A percentile compares a stretch with the other conserved stretches of the same genome.
These are phyloP conservation scores for Rubroshorea leprosula DNA, from an alignment of 345 rosid genomes.

Conservation along the genomic window DNA sequence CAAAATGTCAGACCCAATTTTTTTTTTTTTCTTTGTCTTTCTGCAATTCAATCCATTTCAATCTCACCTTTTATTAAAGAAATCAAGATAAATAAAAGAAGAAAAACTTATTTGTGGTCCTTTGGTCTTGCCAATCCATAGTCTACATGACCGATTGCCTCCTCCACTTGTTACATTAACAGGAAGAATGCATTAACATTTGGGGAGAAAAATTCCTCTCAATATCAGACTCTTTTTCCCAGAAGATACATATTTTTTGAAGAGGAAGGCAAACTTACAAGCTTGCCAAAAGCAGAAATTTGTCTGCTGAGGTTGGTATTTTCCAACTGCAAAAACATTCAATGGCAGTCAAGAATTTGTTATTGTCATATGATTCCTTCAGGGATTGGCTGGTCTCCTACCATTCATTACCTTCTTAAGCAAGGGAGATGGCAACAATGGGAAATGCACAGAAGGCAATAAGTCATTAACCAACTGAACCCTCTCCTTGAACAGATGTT, in stretches of 20 bases:
- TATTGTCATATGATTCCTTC: no score
- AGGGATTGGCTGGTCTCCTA: no score
- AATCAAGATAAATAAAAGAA: no score
- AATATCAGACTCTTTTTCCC: no score
- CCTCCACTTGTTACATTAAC: constrained; percentile 54
- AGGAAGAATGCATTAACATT: constrained; percentile 15
- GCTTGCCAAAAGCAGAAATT: constrained; percentile 34
- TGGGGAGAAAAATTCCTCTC: no score
- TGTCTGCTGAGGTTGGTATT: constrained; percentile 50
- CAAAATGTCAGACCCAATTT: no score
- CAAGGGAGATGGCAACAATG: constrained; percentile 53
- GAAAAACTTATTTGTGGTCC: no score
- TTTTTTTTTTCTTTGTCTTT: no score
- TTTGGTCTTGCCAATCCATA: constrained; percentile 30
- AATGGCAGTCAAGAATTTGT: constrained; percentile 6
- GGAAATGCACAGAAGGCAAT: constrained; percentile 70
- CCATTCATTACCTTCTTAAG: constrained; percentile 59
- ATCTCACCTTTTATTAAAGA: no score
- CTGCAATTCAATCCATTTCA: no score
- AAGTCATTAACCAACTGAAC: constrained; percentile 47
- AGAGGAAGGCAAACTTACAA: constrained; percentile 49
- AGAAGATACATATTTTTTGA: no score
- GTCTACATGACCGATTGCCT: constrained; percentile 42
- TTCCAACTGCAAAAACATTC: constrained; percentile 53
- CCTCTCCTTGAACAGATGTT: constrained; percentile 55